phyloP scores from a whole-genome alignment of 345 rosid genomes.

The Gossypium turneri region DNA sequence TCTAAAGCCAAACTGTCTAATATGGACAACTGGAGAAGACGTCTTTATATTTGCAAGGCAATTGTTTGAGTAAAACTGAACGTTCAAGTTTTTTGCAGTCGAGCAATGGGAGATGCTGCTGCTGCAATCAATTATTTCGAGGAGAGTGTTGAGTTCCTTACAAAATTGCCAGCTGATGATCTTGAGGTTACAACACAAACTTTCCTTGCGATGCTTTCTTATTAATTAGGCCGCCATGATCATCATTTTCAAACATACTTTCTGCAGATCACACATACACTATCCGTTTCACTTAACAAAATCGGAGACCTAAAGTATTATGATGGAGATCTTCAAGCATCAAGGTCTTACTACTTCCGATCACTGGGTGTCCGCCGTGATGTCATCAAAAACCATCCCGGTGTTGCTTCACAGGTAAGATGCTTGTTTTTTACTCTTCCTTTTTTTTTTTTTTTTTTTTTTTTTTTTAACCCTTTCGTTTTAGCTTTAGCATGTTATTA shows the following conservation, averaged over 20 bases:
- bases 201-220: constrained; percentile 1
- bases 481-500: neutral
- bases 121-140: constrained; percentile 76
- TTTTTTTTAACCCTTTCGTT: neutral
- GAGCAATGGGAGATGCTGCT: constrained; percentile 72
- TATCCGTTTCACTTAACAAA: constrained; percentile 95
- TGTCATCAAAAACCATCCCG: constrained; percentile 55
- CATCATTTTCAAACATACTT: constrained; percentile 8
- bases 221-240: neutral
- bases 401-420: constrained; percentile 75
- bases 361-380: constrained; percentile 76
- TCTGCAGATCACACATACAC: constrained; percentile 78
- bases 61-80: neutral
- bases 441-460: neutral
- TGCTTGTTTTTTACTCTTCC: neutral
- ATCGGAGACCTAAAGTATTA: constrained; percentile 95
- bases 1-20: neutral
- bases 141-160: constrained; percentile 85
- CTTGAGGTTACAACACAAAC: constrained; percentile 54
- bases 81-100: constrained; percentile 45
- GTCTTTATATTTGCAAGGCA: neutral
- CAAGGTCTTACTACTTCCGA: constrained; percentile 77
- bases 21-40: neutral
- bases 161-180: constrained; percentile 68
- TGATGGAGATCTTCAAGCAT: constrained; percentile 74